These are phyloP conservation scores for Lanmaoa rubissima DNA, from an alignment of 768 basidiomycete genomes.

Conservation along the genomic window DNA sequence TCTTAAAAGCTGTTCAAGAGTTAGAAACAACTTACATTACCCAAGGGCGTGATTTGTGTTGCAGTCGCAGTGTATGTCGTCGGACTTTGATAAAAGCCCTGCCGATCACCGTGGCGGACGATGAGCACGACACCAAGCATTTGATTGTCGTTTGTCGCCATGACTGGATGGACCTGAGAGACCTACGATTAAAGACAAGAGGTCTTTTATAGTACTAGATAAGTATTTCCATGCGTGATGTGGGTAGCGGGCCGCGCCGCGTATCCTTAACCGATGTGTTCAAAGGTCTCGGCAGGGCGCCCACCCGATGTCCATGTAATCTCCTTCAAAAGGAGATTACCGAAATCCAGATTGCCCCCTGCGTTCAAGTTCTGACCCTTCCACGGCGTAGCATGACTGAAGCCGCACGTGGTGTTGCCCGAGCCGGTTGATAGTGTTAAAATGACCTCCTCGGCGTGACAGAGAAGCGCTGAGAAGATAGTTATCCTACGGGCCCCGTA, in stretches of 20 bases:
- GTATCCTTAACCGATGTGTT: background rate
- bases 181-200: background rate
- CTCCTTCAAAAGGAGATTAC: background rate
- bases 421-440: background rate
- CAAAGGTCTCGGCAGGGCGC: background rate
- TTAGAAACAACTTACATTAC: conserved; percentile 45
- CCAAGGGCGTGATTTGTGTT: conserved; percentile 66
- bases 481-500: background rate
- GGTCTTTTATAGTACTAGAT: background rate
- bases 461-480: background rate
- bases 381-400: background rate
- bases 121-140: conserved; percentile 58
- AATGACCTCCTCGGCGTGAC: background rate
- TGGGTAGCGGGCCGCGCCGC: background rate
- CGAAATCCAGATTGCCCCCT: background rate
- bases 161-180: background rate
- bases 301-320: background rate
- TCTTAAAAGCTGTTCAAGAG: background rate
- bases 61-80: conserved; percentile 52
- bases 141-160: conserved; percentile 25
- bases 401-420: too few species aligned
- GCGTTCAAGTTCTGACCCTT: background rate
- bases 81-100: conserved; percentile 66
- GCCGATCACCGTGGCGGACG: conserved; percentile 58
- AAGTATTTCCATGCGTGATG: background rate